phyloP scores from a whole-genome alignment of 257 asterid genomes.

The Oldenlandia corymbosa region DNA sequence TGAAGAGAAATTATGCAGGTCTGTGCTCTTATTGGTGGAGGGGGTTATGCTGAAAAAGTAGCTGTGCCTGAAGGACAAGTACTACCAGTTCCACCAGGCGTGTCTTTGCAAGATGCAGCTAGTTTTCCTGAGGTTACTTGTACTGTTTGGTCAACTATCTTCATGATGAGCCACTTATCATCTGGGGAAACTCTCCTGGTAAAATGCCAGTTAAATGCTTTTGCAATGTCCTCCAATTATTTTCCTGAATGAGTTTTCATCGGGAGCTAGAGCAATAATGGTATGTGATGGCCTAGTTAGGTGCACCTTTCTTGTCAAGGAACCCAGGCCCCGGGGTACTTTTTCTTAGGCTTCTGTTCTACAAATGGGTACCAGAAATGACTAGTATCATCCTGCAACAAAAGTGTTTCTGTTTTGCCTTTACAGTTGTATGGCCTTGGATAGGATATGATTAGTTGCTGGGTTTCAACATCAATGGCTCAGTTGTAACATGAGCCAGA shows the following conservation, averaged over 20 bases:
- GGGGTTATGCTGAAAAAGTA: conserved; percentile 95
- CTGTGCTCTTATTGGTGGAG: conserved; percentile 90
- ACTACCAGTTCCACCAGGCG: conserved; percentile 76
- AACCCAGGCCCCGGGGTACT: background rate
- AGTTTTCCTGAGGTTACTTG: conserved; percentile 93
- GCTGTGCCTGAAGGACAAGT: conserved; percentile 79
- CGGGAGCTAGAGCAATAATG: background rate
- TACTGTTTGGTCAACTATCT: conserved; percentile 93
- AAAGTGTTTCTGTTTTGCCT: background rate
- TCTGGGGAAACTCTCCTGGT: conserved; percentile 86
- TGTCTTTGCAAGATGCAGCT: conserved; percentile 93
- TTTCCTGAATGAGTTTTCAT: conserved; percentile 1
- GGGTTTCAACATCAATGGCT: too few species aligned
- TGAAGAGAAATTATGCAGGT: conserved; percentile 39
- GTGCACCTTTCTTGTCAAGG: background rate
- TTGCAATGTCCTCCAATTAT: background rate
- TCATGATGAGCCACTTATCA: conserved; percentile 78
- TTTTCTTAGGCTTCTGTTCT: background rate
- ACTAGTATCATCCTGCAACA: background rate
- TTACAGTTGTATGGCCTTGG: background rate
- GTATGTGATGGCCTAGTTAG: background rate
- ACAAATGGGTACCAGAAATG: background rate
- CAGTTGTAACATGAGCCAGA: too few species aligned
- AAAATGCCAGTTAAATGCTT: conserved; percentile 12
- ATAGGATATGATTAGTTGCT: too few species aligned